A percentile compares a stretch with the other conserved stretches of the same genome.
Evolutionary conservation across 2,329 filamentous ascomycete genomes (phyloP).

Genomic region (Colletotrichum australisinense): DNA sequence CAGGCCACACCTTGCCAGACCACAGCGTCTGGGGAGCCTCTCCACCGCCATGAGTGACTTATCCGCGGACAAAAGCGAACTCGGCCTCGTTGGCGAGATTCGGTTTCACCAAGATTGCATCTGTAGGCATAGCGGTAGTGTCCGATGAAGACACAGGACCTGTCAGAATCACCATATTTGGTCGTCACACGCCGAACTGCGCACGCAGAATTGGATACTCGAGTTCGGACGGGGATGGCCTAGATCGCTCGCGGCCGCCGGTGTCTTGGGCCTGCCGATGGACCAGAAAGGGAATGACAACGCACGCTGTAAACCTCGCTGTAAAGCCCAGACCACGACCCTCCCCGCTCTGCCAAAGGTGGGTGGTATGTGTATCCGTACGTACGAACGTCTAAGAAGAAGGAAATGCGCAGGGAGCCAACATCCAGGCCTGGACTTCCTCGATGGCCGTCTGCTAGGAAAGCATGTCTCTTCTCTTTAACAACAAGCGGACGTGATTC

Average conservation of each 20-base stretch:
- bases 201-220: not conserved
- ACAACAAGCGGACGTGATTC: not conserved
- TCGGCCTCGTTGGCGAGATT: not conserved
- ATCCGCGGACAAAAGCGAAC: not conserved
- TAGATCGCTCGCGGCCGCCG: not conserved
- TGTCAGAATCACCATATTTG: not conserved
- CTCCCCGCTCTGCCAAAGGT: not conserved
- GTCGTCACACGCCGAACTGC: not conserved
- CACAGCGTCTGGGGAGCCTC: not conserved
- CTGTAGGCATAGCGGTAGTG: not conserved
- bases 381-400: not conserved
- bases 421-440: not conserved
- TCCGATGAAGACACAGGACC: not conserved
- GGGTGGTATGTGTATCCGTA: not conserved
- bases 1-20: not conserved
- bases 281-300: not conserved
- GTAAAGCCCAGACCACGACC: not conserved
- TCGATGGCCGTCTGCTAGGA: not conserved
- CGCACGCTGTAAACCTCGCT: conserved; percentile 7
- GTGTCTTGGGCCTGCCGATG: not conserved
- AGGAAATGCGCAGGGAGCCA: not conserved
- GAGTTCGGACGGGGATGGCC: not conserved
- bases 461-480: not conserved
- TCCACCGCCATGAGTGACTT: not conserved
- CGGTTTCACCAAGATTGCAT: not conserved